phyloP scores from a whole-genome alignment of 192 early-diverging fungal genomes.

The Entomortierella lignicola region DNA sequence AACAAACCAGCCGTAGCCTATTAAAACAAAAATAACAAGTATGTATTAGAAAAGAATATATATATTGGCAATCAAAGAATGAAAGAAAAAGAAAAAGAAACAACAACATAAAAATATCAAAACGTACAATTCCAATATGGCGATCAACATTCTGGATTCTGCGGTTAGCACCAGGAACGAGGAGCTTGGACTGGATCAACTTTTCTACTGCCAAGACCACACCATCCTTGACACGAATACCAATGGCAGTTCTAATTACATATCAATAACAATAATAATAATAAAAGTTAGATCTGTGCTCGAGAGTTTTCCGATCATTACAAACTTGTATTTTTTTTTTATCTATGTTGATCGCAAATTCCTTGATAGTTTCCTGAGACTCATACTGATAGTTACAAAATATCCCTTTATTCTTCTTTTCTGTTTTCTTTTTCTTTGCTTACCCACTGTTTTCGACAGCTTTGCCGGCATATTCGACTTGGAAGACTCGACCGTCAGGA shows the following conservation, averaged over 20 bases:
- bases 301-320: too few relatives aligned
- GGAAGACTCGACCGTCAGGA: slow-evolving; percentile 98
- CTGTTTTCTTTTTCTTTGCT: too few relatives aligned
- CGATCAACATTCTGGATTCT: slow-evolving; percentile 91
- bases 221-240: slow-evolving; percentile 93
- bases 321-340: too few relatives aligned
- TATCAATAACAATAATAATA: not conserved
- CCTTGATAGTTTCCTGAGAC: too few relatives aligned
- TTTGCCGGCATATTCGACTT: slow-evolving; percentile 98
- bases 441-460: slow-evolving; percentile 99
- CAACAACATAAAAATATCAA: not conserved
- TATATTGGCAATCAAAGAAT: not conserved
- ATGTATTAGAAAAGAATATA: not conserved
- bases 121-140: slow-evolving; percentile 91
- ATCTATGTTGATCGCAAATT: too few relatives aligned
- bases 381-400: too few relatives aligned
- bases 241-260: slow-evolving; percentile 86
- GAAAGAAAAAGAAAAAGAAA: not conserved
- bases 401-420: too few relatives aligned
- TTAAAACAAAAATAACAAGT: slow-evolving; percentile 1
- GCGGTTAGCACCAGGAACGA: slow-evolving; percentile 93
- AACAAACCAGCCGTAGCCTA: slow-evolving; percentile 92
- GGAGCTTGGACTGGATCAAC: slow-evolving; percentile 92
- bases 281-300: too few relatives aligned
- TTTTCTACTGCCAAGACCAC: slow-evolving; percentile 98